Evolutionary conservation across 2,329 filamentous ascomycete genomes (phyloP), one percentile per base, ranked within the genome.

Genomic region (Macrophomina phaseolina): DNA sequence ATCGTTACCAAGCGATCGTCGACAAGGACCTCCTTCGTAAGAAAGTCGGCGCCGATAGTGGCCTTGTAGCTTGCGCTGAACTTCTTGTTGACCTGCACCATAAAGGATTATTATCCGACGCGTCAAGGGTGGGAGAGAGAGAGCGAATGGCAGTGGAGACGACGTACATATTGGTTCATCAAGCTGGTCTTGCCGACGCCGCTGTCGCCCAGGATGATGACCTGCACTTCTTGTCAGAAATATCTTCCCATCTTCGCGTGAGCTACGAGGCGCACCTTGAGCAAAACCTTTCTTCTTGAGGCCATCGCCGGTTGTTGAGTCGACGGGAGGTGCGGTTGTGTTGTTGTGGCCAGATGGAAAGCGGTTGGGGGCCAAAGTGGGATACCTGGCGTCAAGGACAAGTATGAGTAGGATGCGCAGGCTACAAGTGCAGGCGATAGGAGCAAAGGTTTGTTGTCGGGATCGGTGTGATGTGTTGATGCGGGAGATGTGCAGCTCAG

Each of bases 151-250:
- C 12, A 38, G 9, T 16, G 18, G 63, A 62, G 68, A 38, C 56
- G 67, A 74, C 91, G 80, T 89, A 98, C 95, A 92, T 98, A 99
- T 98, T 99, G 95, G 84, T 99, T 99, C 95, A 99, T 99, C 88
- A 99, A 89, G 82, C 93, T 97, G 69, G 95, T 99, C 87, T 99
- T 99, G 80, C 95, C 95, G 70, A 99, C 95, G 83, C 95, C 95
- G 81, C 94, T 98, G 81, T 99, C 95, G 75, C 95, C 95, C 74
- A 99, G 90, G 82, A 99, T 98, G 77, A 99, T 99, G 77, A 99
- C 94, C 94, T 98, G 66, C 55, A 6, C 18, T 53, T 34, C 30
- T 75, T 36, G 67, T 67, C 51, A 72, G 70, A 52, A 60, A 67
- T 2, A 48, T 40, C 7, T 58, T 34, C 61, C 64, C 68, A 64